Evolutionary conservation across 1,139 yeast genomes (phyloP), one percentile per base, ranked within the genome.

Genomic region (Kodamaea sp.): DNA sequence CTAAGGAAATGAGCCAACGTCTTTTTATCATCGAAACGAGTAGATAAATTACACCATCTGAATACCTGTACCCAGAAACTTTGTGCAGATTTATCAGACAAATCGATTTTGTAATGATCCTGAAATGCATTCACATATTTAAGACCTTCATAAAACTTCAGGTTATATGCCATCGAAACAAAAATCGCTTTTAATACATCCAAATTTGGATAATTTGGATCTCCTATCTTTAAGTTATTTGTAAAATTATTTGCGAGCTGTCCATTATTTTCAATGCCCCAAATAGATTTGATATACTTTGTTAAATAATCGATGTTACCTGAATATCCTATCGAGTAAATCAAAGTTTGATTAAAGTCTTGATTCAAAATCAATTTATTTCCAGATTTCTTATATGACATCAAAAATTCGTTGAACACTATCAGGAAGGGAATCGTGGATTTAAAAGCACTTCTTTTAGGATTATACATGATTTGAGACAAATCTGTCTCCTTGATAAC

Each of bases 51-150:
- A 37, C 67, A 60, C 73, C 73, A 67, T 36, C 55, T 55, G 48
- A 70, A 62, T 1, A 67, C 45, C 32, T 53, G 57, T 41, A 61
- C 67, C 74, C 75, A 70, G 41, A 70, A 62, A 5, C 50, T 41
- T 37, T 54, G 57, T 15, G 67, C 43, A 3, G 45, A 37, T 2
- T 40, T 41, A 5, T 46, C 41, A 8, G 53, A 37, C 24, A 60
- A 45, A 34, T 60, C 57, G 9, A 68, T 41, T 4, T 53, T 47
- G 41, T 65, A 70, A 24, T 49, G 43, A 8, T 54, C 51, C 47
- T 69, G 74, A 47, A 70, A 67, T 12, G 57, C 54, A 46, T 67
- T 69, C 24, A 69, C 49, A 41, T 62, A 64, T 28, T 53, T 57
- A 57, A 70, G 60, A 5, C 67, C 61, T 24, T 58, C 55, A 37